These are phyloP conservation scores for Mrakia blollopis DNA, from an alignment of 768 basidiomycete species.

Conservation along the genomic window DNA sequence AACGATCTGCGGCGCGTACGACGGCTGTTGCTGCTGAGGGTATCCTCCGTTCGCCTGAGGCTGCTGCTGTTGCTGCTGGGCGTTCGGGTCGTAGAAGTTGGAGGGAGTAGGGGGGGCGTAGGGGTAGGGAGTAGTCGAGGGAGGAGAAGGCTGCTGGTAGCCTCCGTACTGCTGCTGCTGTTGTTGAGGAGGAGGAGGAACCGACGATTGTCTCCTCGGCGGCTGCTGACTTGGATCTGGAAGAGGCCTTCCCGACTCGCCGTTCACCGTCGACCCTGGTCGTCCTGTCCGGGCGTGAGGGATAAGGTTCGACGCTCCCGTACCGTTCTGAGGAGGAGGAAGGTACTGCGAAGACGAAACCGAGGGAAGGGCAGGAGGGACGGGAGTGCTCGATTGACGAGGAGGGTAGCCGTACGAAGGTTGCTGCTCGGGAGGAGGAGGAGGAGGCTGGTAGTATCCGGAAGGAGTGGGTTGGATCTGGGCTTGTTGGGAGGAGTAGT, in stretches of 20 bases:
- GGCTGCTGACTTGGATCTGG: slow-evolving; percentile 16
- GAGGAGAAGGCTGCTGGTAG: background rate
- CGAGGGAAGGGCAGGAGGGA: background rate
- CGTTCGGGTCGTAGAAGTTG: background rate
- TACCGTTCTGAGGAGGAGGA: too few relatives aligned
- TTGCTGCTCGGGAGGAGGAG: background rate
- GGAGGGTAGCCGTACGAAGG: slow-evolving; percentile 1
- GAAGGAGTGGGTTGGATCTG: background rate
- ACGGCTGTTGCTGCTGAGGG: background rate
- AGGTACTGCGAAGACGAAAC: slow-evolving; percentile 1
- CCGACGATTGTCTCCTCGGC: background rate
- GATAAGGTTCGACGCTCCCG: background rate
- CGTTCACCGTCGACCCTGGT: background rate
- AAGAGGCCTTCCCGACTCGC: background rate
- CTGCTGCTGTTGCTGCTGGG: background rate
- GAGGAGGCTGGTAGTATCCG: background rate
- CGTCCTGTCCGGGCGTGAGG: background rate
- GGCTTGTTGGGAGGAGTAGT: background rate
- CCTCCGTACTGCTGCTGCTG: background rate
- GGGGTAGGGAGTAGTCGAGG: background rate
- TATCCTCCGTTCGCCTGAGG: background rate
- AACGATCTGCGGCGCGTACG: background rate
- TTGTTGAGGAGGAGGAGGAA: background rate
- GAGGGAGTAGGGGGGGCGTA: background rate
- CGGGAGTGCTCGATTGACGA: background rate